phyloP scores from a whole-genome alignment of 2,329 filamentous ascomycete genomes.

The Pleurostoma richardsiae region DNA sequence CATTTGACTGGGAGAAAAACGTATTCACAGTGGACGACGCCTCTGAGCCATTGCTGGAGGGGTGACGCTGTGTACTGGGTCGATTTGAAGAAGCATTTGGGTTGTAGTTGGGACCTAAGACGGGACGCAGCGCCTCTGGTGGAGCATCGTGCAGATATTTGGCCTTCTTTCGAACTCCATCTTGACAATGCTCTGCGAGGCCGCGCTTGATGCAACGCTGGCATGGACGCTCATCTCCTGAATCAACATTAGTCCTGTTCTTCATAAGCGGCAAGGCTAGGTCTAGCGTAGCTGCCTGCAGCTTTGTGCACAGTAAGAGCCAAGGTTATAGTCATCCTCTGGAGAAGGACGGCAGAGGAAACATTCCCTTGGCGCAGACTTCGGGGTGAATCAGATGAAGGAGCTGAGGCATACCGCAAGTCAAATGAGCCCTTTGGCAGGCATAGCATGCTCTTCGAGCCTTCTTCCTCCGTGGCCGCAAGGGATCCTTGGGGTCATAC shows the following conservation, averaged over 20 bases:
- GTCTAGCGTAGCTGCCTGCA: too few relatives aligned
- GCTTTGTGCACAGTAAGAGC: too few relatives aligned
- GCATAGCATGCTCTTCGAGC: constrained; percentile 92
- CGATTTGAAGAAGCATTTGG: constrained; percentile 41
- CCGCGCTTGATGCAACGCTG: constrained; percentile 91
- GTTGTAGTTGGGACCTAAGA: constrained; percentile 68
- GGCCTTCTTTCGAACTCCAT: constrained; percentile 96
- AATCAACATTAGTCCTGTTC: constrained; percentile 17
- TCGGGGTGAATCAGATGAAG: constrained; percentile 6
- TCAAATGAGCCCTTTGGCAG: constrained; percentile 94
- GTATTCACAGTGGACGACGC: constrained; percentile 33
- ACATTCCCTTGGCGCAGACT: constrained; percentile 1
- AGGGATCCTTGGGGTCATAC: constrained; percentile 81
- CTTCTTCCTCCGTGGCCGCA: constrained; percentile 89
- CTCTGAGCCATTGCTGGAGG: constrained; percentile 41
- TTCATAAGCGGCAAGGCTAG: neutral
- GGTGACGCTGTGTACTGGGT: constrained; percentile 40
- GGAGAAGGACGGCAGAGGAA: too few relatives aligned
- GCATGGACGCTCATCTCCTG: constrained; percentile 93
- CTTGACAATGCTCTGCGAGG: constrained; percentile 85
- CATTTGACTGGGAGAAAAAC: constrained; percentile 41
- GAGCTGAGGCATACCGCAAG: constrained; percentile 73
- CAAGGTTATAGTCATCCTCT: too few relatives aligned
- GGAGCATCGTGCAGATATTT: constrained; percentile 98
- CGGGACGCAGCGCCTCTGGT: constrained; percentile 81